These are phyloP conservation scores for Cercophora sp. DNA, from an alignment of 495 filamentous ascomycete genomes.

Conservation along the genomic window DNA sequence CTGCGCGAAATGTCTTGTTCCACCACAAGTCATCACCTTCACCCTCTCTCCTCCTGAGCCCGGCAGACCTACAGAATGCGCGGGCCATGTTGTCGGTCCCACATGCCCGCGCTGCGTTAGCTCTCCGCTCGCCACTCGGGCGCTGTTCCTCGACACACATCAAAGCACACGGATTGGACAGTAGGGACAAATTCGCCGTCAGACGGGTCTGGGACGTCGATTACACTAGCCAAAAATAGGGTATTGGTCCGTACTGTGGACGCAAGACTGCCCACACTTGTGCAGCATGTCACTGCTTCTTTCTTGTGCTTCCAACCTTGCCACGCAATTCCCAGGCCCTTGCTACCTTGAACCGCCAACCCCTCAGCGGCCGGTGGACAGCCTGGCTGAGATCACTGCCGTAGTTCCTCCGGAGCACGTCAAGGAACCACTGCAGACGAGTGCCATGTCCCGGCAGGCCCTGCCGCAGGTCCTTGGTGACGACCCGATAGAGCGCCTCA, in stretches of 20 bases:
- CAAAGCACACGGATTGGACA: no score
- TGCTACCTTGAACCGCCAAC: slow-evolving; percentile 25
- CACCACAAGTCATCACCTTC: slow-evolving; percentile 5
- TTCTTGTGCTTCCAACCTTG: slow-evolving; percentile 1
- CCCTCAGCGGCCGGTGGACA: slow-evolving; percentile 19
- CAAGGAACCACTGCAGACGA: slow-evolving; percentile 37
- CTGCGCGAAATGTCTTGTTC: slow-evolving; percentile 13
- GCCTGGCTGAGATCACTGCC: slow-evolving; percentile 26
- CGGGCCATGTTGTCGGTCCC: no score
- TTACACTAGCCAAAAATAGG: slow-evolving; percentile 8
- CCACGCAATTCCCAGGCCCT: slow-evolving; percentile 1
- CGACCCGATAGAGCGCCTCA: slow-evolving; percentile 31
- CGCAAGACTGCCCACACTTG: not conserved
- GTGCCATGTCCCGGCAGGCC: slow-evolving; percentile 31
- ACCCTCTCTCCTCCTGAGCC: slow-evolving; percentile 1
- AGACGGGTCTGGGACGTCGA: not conserved
- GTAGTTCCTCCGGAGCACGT: slow-evolving; percentile 27
- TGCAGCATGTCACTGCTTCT: slow-evolving; percentile 7
- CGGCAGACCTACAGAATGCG: no score
- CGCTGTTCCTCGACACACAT: no score
- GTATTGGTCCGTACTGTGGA: not conserved
- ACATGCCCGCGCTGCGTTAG: no score
- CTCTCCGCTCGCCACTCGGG: no score
- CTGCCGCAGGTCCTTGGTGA: slow-evolving; percentile 36
- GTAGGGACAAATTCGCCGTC: not conserved